These are phyloP conservation scores for Aspergillus incahuasiensis DNA, from an alignment of 495 filamentous ascomycete genomes.

Conservation along the genomic window DNA sequence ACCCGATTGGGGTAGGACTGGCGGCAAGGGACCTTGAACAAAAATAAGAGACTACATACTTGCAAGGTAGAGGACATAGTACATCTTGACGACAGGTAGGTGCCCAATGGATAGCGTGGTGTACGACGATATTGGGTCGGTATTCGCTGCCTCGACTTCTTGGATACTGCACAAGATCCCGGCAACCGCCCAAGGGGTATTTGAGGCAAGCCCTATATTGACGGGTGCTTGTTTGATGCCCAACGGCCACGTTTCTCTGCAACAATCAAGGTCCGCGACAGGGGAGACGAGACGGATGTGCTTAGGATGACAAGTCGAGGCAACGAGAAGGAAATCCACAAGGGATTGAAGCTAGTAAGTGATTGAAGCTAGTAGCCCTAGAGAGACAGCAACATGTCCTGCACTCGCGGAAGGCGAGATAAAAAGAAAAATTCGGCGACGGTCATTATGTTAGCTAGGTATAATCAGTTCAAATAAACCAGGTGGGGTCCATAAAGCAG, in stretches of 20 bases:
- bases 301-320: conserved; percentile 13
- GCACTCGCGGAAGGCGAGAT: conserved; percentile 18
- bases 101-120: conserved; percentile 23
- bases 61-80: conserved; percentile 65
- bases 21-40: conserved; percentile 1
- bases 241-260: conserved; percentile 25
- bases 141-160: conserved; percentile 24
- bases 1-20: not conserved
- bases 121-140: conserved; percentile 14
- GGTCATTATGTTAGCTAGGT: conserved; percentile 17
- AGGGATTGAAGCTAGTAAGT: conserved; percentile 12
- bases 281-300: conserved; percentile 16
- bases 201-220: conserved; percentile 23
- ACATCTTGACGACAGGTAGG: conserved; percentile 41
- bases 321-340: conserved; percentile 11
- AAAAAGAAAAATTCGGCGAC: conserved; percentile 19
- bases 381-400: conserved; percentile 10
- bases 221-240: conserved; percentile 29
- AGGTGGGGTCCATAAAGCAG: conserved; percentile 20
- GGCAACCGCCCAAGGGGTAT: conserved; percentile 29
- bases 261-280: conserved; percentile 16
- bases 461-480: conserved; percentile 25
- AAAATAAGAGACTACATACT: conserved; percentile 44
- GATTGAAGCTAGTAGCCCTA: conserved; percentile 11
- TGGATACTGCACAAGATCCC: conserved; percentile 29